Conservation (phyloP, 164 flowering plant genomes). For the Annona cherimola region DNA sequence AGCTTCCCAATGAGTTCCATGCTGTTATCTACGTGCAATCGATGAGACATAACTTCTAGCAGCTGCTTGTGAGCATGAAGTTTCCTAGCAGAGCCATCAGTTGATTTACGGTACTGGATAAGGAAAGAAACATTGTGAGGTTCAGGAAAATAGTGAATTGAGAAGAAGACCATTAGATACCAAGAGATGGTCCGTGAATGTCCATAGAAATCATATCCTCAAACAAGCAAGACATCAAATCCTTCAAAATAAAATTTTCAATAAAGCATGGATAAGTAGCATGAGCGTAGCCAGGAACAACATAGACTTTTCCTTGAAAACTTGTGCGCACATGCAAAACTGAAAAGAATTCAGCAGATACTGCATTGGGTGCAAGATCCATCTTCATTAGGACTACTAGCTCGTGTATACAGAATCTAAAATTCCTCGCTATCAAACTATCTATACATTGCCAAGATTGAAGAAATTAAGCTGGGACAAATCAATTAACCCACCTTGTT, state of each 20-base stretch:
- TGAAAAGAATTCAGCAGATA: too few relatives aligned
- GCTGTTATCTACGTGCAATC: constrained; percentile 61
- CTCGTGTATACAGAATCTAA: too few relatives aligned
- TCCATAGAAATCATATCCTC: not conserved
- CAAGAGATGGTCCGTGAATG: not conserved
- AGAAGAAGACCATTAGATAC: not conserved
- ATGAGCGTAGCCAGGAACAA: too few relatives aligned
- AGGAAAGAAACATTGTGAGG: not conserved
- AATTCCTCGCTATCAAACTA: too few relatives aligned
- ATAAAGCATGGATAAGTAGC: too few relatives aligned
- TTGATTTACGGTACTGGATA: constrained; percentile 58
- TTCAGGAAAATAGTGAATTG: not conserved
- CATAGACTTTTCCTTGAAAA: too few relatives aligned
- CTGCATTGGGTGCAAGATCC: too few relatives aligned
- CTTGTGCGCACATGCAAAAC: too few relatives aligned
- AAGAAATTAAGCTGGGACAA: not conserved
- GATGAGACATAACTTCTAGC: constrained; percentile 65
- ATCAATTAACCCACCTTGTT: constrained; percentile 45
- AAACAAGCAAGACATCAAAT: too few relatives aligned
- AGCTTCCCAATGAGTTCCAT: constrained; percentile 61
- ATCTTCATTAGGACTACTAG: too few relatives aligned
- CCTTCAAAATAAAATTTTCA: too few relatives aligned
- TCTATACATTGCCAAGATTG: not conserved
- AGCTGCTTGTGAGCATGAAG: constrained; percentile 55
- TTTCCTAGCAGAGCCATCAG: constrained; percentile 64